Base-by-base conservation (phyloP, 1,284 basidiomycete species). In the Ganoderma resinaceum region DNA sequence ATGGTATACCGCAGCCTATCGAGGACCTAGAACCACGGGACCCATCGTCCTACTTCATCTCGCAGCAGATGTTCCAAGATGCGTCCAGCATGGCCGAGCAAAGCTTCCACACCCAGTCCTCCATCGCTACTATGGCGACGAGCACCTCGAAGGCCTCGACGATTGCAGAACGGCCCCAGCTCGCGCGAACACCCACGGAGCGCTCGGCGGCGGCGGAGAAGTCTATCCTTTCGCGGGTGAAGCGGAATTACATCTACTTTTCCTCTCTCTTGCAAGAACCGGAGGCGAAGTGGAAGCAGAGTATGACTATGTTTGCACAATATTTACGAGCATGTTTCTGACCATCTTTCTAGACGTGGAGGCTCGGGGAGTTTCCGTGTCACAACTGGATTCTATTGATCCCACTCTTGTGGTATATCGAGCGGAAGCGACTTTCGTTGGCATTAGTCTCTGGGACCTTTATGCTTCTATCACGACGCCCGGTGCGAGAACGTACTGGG, bases 191-290 rank as follows among this genome's bases (percentile, higher is more conserved):
- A 3, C 69, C 78, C 9, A 82, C 85, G 0, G 89, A 90, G 68
- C 85, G 93, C 40, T 85, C 89, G 4, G 81, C 86, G 3, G 87
- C 87, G 0, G 90, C 88, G 2, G 89, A 95, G 74, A 94, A 95
- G 77, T 88, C 91, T 4, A 92, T 98, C 53, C 80, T 94, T 12
- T 90, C 94, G 18, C 85, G 96, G 68, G 93, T 99, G 37, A 89
- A 92, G 76, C 87, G 97, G 69, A 98, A 95, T 79, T 99, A 99
- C 79, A 98, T 99, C 69, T 97, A 99, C 80, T 99, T 99, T 79
- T 97, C 97, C 0, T 98, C 97, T 0, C 84, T 99, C 26, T 82
- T 99, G 52, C 98, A 99, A 80, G 98, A 99, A 77, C 98, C 98
- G 0, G 97, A 99, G 79, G 96, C 96, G 2, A 99, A 99, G 80